Conservation (phyloP, 2,329 filamentous ascomycete species). For the Sporothrix phasma region DNA sequence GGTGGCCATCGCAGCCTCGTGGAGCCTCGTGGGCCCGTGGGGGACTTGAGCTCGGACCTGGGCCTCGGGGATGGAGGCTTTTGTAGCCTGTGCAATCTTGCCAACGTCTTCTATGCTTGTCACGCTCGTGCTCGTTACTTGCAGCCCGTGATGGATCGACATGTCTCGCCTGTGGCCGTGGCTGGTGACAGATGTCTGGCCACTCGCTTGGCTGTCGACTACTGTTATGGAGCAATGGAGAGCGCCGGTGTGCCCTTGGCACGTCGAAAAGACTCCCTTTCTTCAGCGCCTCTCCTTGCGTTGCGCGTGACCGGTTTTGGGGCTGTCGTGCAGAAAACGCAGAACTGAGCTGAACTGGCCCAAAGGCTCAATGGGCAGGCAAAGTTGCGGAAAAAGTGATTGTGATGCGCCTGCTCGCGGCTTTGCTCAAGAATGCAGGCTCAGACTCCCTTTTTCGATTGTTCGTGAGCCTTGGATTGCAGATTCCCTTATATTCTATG, state of each 20-base stretch:
- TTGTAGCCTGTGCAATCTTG: not conserved
- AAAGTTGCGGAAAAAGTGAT: not conserved
- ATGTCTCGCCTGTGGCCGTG: not conserved
- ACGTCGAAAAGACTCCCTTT: slow-evolving; percentile 1
- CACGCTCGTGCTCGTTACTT: too few relatives aligned
- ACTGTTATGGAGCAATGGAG: not conserved
- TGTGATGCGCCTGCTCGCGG: not conserved
- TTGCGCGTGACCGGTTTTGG: not conserved
- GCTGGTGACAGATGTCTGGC: slow-evolving; percentile 1
- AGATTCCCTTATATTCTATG: not conserved
- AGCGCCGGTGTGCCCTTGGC: not conserved
- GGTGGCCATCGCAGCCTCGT: not conserved
- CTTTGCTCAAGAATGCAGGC: slow-evolving; percentile 9
- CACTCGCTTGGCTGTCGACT: not conserved
- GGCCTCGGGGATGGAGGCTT: not conserved
- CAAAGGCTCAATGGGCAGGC: too few relatives aligned
- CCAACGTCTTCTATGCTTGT: not conserved
- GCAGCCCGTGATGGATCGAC: not conserved
- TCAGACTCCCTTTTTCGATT: not conserved
- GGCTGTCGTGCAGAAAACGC: not conserved
- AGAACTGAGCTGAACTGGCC: not conserved
- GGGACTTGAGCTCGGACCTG: not conserved
- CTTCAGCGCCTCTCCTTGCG: slow-evolving; percentile 6
- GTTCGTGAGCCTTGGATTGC: not conserved
- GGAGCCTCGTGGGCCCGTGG: not conserved